Percentiles rank a stretch among this genome's conserved stretches.
phyloP scores from a whole-genome alignment of 495 filamentous ascomycete genomes.

The Cercophora sp. region DNA sequence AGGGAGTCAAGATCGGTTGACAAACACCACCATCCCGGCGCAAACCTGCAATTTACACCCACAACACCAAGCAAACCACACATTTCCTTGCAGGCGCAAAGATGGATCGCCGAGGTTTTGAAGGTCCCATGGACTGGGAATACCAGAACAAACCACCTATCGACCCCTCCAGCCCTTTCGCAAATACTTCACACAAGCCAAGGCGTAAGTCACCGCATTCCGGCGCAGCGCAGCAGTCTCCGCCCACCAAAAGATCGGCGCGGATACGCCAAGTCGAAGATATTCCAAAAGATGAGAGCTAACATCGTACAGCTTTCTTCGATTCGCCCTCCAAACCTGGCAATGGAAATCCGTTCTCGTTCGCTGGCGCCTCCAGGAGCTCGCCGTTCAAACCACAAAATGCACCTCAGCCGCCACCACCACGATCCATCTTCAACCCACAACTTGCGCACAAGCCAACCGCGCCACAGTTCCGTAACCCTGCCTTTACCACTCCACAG shows the following conservation, averaged over 20 bases:
- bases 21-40: no score
- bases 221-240: no score
- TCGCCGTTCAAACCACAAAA: conserved; percentile 28
- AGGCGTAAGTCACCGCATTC: conserved; percentile 29
- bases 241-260: no score
- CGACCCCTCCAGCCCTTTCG: conserved; percentile 46
- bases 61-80: no score
- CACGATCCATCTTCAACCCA: conserved; percentile 37
- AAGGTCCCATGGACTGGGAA: conserved; percentile 51
- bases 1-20: no score
- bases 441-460: conserved; percentile 29
- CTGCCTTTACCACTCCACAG: conserved; percentile 75
- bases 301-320: conserved; percentile 19
- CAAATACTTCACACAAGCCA: conserved; percentile 13
- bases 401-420: conserved; percentile 34
- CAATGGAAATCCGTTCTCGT: conserved; percentile 30
- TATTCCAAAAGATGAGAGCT: no score
- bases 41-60: no score
- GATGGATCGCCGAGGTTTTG: conserved; percentile 43
- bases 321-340: conserved; percentile 25
- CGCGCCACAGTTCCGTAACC: conserved; percentile 56
- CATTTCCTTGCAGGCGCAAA: background rate
- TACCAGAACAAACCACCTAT: conserved; percentile 41
- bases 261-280: no score
- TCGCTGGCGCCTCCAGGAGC: conserved; percentile 16